A percentile compares a stretch with the other conserved stretches of the same genome.
phyloP scores from a whole-genome alignment of 495 filamentous ascomycete species.

The Aspergillus avenaceus region DNA sequence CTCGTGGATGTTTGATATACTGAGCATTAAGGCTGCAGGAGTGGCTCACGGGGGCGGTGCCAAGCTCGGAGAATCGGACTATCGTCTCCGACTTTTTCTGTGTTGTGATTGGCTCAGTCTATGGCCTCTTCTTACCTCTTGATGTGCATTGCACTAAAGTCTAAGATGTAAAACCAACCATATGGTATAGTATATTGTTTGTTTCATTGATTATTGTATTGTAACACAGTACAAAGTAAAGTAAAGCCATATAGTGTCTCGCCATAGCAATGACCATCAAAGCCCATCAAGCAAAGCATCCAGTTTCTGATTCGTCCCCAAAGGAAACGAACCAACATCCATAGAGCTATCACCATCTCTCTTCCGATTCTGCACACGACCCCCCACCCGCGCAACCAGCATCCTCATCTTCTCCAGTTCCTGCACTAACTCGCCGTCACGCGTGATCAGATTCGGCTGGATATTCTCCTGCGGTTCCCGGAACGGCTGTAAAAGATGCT shows the following conservation, averaged over 20 bases:
- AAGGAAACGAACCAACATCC: conserved; percentile 18
- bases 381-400: conserved; percentile 67
- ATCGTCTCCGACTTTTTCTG: too few species aligned
- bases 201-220: too few species aligned
- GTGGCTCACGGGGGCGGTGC: too few species aligned
- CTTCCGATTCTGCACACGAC: conserved; percentile 46
- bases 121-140: too few species aligned
- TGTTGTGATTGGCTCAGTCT: too few species aligned
- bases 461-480: conserved; percentile 51
- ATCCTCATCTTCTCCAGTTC: conserved; percentile 76
- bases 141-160: too few species aligned
- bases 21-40: too few species aligned
- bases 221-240: conserved; percentile 9
- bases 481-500: conserved; percentile 57
- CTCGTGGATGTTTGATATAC: conserved; percentile 36
- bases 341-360: conserved; percentile 12
- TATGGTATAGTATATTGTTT: too few species aligned
- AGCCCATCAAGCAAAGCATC: conserved; percentile 35
- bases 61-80: too few species aligned
- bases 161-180: too few species aligned
- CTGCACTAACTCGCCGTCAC: conserved; percentile 65
- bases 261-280: too few species aligned
- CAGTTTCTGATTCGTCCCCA: conserved; percentile 32
- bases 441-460: conserved; percentile 73
- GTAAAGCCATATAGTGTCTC: too few species aligned